Base-by-base conservation (phyloP, 371 early-diverging fungal species). In the Mucor plumbeus region DNA sequence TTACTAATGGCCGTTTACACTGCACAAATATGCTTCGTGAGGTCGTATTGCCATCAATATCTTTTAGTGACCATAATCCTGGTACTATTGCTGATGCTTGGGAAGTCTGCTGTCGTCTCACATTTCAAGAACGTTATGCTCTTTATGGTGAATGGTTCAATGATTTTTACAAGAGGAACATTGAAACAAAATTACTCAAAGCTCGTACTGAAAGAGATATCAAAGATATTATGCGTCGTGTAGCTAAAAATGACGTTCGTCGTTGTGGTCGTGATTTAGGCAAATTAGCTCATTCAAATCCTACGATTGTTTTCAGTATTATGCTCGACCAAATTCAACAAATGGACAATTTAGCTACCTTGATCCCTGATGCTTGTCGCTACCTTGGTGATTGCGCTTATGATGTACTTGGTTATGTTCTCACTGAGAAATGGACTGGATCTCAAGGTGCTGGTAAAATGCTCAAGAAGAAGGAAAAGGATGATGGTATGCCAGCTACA, bases 71-170 rank as follows among this genome's bases (percentile, higher is more conserved):
- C 13, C 77, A 89, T 14, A 94, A 94, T 59, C 91, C 89, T 6
- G 90, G 87, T n/a, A 79, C 84, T 10, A 83, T 86, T 35, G 86
- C 87, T n/a, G 91, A 91, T 54, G 75, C 94, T 5, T 97, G 96
- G 95, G 79, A 84, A 54, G 69, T 97, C 0, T 62, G 95, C 10
- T 87, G 87, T 14, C 68, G 67, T 11, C 75, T 91, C 39, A 83
- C 88, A 10, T 90, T 87, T 54, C 83, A 87, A 70, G 87, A 86
- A 64, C 85, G 95, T 36, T 90, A 78, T 69, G 86, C 83, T 1
- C 75, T 96, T 9, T 97, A 95, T 69, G 91, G 90, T 15, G 91
- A 93, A 65, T 97, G 97, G 97, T 85, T 85, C 39, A 80, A 78
- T 38, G 81, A 84, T 14, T 81, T 87, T 39, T 88, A 87, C 65